Conservation (phyloP, 2,329 filamentous ascomycete genomes). For the Cercospora canescens region DNA sequence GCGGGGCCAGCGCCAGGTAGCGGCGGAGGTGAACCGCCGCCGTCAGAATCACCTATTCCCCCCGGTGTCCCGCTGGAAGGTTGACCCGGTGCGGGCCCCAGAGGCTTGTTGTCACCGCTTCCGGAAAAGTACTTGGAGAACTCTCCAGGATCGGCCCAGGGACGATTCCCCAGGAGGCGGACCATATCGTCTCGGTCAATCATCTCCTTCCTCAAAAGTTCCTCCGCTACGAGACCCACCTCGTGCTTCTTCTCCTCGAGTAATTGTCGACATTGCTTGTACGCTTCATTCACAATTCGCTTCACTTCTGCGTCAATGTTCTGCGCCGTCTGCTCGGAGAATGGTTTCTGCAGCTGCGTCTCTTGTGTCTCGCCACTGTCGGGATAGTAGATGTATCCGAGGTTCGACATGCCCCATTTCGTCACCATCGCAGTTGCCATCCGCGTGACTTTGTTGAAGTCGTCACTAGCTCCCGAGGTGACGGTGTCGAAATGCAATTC, state of each 20-base stretch:
- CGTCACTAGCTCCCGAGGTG: conserved; percentile 90
- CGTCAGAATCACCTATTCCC: conserved; percentile 16
- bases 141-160: conserved; percentile 81
- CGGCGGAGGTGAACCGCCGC: conserved; percentile 23
- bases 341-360: conserved; percentile 86
- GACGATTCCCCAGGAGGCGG: conserved; percentile 77
- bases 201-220: conserved; percentile 88
- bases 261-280: conserved; percentile 84
- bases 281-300: conserved; percentile 87
- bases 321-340: conserved; percentile 90
- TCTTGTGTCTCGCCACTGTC: conserved; percentile 43
- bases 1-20: conserved; percentile 21
- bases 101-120: conserved; percentile 25
- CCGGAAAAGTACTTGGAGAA: conserved; percentile 87
- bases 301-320: conserved; percentile 90
- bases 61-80: conserved; percentile 16
- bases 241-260: conserved; percentile 84
- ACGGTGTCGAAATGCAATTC: conserved; percentile 97
- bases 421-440: conserved; percentile 99
- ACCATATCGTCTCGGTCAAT: conserved; percentile 90
- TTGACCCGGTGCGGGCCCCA: conserved; percentile 16
- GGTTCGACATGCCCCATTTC: conserved; percentile 98
- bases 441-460: conserved; percentile 96
- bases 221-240: conserved; percentile 87
- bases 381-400: conserved; percentile 90